Base-by-base conservation (phyloP, 306 rosid species). In the Vigna trinervia region DNA sequence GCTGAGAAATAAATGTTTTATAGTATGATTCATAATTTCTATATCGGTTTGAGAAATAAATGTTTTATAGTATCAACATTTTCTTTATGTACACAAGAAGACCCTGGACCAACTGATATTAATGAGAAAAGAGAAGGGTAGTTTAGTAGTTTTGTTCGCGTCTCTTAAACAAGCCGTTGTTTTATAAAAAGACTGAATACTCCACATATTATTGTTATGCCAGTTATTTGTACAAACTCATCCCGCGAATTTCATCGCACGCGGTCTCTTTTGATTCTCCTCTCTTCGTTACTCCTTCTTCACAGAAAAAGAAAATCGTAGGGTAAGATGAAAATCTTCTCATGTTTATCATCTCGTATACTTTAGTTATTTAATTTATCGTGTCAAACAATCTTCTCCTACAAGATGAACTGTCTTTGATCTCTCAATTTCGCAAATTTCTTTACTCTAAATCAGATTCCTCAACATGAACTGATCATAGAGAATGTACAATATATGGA, bases 121-220 rank as follows among this genome's bases (percentile, higher is more conserved):
- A 14, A 20, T 3, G 0, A 30, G 5, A 23, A 56, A 54, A 34
- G 0, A 1, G 1, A 76, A 78, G 97, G 98, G 86, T 66, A 54
- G 0, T 86, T 82, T 54, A 70, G 97, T 82, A 85, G 82, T 51
- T 75, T 69, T 0, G 69, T 5, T 20, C 3, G 34, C 15, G 19
- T 80, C 50, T 45, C 88, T 84, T 75, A 41, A 34, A 74, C 71
- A 71, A 82, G 48, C 59, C 79, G 69, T 34, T 34, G 38, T 34
- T 1, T 79, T 74, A 87, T 82, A 85, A 82, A 59, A 80, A 51
- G 71, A 67, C 76, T 28, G 79, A 61, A 65, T 51, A 41, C 54
- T 83, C 62, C 89, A 56, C 60, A 70, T 48, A 66, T 50, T 81
- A 39, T 34, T 45, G 68, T 20, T 34, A 54, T 20, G 22, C 6